phyloP scores from a whole-genome alignment of 495 filamentous ascomycete species.

The Trichoderma parareesei region DNA sequence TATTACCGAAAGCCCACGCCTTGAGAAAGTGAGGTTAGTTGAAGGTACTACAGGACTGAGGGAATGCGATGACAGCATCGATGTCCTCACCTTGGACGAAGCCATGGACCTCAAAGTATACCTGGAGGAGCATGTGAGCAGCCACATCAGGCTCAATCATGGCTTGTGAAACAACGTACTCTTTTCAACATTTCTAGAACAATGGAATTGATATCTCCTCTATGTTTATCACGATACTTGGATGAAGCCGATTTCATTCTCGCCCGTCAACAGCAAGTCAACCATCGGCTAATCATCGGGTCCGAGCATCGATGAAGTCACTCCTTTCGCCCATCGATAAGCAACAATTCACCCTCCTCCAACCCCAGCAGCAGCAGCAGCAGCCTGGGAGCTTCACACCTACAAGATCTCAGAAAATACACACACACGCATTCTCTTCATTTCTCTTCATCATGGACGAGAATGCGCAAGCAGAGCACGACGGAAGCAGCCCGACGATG shows the following conservation, averaged over 20 bases:
- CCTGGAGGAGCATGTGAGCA: not conserved
- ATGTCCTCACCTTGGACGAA: not conserved
- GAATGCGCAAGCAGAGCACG: slow-evolving; percentile 12
- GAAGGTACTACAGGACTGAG: not conserved
- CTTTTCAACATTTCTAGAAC: not conserved
- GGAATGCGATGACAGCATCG: not conserved
- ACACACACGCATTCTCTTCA: not conserved
- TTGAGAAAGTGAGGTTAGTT: not conserved
- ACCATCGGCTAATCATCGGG: not conserved
- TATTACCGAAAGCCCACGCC: slow-evolving; percentile 3
- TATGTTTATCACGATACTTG: not conserved
- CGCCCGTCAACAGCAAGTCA: not conserved
- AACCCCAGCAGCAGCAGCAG: too few relatives aligned
- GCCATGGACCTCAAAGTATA: not conserved
- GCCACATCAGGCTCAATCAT: not conserved
- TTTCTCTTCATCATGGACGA: slow-evolving; percentile 20
- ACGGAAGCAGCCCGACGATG: slow-evolving; percentile 12
- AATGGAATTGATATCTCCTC: not conserved
- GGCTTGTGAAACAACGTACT: not conserved
- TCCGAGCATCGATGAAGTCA: not conserved
- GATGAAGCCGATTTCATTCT: not conserved
- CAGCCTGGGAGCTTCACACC: not conserved
- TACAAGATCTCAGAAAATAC: not conserved
- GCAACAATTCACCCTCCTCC: too few relatives aligned
- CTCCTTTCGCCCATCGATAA: not conserved